These are phyloP conservation scores for Stromatinia cepivora DNA, from an alignment of 2,329 filamentous ascomycete genomes.

Conservation along the genomic window DNA sequence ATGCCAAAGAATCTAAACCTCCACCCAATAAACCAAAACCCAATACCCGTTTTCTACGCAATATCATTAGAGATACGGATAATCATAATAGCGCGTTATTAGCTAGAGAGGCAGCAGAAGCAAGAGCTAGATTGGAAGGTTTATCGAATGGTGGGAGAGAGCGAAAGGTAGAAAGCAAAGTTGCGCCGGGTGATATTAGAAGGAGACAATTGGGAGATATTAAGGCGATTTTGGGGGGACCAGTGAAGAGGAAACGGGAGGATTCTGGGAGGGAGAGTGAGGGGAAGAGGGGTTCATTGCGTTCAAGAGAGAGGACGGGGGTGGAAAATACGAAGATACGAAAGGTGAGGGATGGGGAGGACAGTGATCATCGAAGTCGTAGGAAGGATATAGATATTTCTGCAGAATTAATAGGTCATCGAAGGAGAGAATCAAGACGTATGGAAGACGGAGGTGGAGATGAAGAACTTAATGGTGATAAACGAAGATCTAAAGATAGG, in stretches of 20 bases:
- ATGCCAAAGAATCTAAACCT: slow-evolving; percentile 48
- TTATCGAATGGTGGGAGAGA: slow-evolving; percentile 49
- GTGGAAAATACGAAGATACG: slow-evolving; percentile 11
- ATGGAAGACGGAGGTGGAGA: slow-evolving; percentile 14
- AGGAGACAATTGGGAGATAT: slow-evolving; percentile 61
- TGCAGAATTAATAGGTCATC: slow-evolving; percentile 11
- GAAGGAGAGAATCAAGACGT: slow-evolving; percentile 19
- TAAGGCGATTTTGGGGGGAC: slow-evolving; percentile 53
- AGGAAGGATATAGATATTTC: slow-evolving; percentile 14
- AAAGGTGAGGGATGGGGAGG: slow-evolving; percentile 14
- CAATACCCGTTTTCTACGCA: slow-evolving; percentile 84
- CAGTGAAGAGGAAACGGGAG: slow-evolving; percentile 33
- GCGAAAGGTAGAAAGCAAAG: slow-evolving; percentile 47
- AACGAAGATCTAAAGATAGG: not conserved
- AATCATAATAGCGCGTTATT: slow-evolving; percentile 84
- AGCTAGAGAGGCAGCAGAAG: slow-evolving; percentile 80
- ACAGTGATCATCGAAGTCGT: slow-evolving; percentile 18
- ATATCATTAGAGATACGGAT: slow-evolving; percentile 86
- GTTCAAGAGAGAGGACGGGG: not conserved
- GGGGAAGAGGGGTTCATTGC: not conserved
- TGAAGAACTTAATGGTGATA: slow-evolving; percentile 3
- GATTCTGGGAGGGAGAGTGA: slow-evolving; percentile 20
- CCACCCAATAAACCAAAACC: slow-evolving; percentile 74
- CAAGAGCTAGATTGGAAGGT: slow-evolving; percentile 65
- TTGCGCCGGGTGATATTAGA: slow-evolving; percentile 54